phyloP scores from a whole-genome alignment of 1,284 basidiomycete genomes.

The Trichosporon asahii region DNA sequence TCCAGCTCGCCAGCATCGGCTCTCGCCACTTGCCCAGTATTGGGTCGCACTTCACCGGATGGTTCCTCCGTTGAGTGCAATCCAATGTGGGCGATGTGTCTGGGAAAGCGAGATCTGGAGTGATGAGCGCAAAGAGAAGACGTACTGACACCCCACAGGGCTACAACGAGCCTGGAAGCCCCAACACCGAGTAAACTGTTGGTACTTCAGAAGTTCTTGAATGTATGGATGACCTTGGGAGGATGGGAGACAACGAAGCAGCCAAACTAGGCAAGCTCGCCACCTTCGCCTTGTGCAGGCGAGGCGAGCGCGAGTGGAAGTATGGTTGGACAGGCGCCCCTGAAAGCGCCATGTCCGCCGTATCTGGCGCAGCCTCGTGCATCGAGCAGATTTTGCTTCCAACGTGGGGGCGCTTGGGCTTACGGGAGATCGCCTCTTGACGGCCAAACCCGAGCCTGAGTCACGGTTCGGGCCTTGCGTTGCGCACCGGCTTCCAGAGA shows the following conservation, averaged over 20 bases:
- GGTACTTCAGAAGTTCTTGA: conserved; percentile 1
- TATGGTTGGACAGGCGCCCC: not conserved
- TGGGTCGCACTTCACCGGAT: not conserved
- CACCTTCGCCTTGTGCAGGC: not conserved
- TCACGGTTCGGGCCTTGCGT: not conserved
- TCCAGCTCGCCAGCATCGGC: not conserved
- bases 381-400: not conserved
- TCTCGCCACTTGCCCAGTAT: not conserved
- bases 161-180: conserved; percentile 5
- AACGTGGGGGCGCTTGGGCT: not conserved
- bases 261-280: not conserved
- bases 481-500: not conserved
- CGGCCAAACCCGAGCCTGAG: not conserved
- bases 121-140: not conserved
- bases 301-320: not conserved
- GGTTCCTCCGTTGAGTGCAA: too few species aligned
- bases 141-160: not conserved
- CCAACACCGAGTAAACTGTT: conserved; percentile 7
- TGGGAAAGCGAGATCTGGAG: not conserved
- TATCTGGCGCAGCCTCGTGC: not conserved
- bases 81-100: not conserved
- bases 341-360: conserved; percentile 3
- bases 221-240: not conserved
- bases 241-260: not conserved
- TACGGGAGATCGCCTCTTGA: not conserved